Percentiles rank a stretch among this genome's conserved stretches.
These are phyloP conservation scores for Phtheirospermum japonicum DNA, from an alignment of 257 asterid species.

Conservation along the genomic window DNA sequence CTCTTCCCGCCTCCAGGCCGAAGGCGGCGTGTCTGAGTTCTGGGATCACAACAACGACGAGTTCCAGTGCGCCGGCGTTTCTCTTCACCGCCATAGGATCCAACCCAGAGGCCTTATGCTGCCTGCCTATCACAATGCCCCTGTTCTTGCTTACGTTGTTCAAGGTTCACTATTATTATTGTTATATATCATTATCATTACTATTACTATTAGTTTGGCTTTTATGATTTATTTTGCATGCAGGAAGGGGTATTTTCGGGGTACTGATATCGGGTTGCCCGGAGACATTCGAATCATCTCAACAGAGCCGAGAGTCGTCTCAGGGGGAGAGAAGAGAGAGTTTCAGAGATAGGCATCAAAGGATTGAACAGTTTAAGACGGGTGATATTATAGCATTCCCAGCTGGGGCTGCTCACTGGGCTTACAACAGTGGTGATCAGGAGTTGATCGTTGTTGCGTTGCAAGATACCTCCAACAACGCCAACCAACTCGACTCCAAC, in stretches of 20 bases:
- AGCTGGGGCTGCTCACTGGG: constrained; percentile 67
- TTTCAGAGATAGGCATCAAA: constrained; percentile 50
- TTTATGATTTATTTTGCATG: not conserved
- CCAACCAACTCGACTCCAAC: constrained; percentile 59
- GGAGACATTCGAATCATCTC: constrained; percentile 56
- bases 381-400: constrained; percentile 57
- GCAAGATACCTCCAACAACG: constrained; percentile 38
- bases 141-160: constrained; percentile 40
- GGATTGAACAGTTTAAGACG: constrained; percentile 32
- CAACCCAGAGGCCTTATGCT: constrained; percentile 37
- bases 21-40: constrained; percentile 56
- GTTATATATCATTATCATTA: too few species aligned
- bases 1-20: constrained; percentile 33
- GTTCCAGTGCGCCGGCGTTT: constrained; percentile 62
- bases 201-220: too few species aligned
- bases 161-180: too few species aligned
- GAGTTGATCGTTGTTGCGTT: constrained; percentile 44
- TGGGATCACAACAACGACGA: constrained; percentile 50
- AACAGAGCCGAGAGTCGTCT: not conserved
- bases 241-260: constrained; percentile 56
- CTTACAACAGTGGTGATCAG: constrained; percentile 54
- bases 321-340: constrained; percentile 26
- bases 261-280: constrained; percentile 60
- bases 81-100: constrained; percentile 45
- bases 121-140: constrained; percentile 55